Conservation (phyloP, 2,329 filamentous ascomycete genomes). For the Pseudopyrenochaeta lycopersici region DNA sequence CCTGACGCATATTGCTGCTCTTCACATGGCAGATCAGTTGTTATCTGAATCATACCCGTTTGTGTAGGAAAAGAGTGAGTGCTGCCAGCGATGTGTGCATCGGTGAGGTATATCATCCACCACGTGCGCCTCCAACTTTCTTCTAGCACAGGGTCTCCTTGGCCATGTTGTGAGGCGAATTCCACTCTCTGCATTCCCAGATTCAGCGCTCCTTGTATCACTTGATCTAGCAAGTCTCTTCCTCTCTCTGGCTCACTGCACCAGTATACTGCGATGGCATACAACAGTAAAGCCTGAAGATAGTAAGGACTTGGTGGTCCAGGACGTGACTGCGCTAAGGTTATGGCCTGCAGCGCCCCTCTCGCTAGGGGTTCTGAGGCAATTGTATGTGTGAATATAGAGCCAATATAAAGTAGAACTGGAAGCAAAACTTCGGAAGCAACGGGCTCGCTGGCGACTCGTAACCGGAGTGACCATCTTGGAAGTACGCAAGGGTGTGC, state of each 20-base stretch:
- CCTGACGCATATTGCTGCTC: slow-evolving; percentile 68
- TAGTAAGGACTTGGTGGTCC: slow-evolving; percentile 54
- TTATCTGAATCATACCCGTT: slow-evolving; percentile 68
- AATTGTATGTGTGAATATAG: slow-evolving; percentile 57
- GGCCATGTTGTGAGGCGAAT: slow-evolving; percentile 70
- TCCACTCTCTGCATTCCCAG: slow-evolving; percentile 76
- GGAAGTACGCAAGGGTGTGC: slow-evolving; percentile 32
- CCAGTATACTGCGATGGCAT: slow-evolving; percentile 79
- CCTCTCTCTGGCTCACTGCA: slow-evolving; percentile 74
- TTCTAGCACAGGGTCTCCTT: slow-evolving; percentile 71
- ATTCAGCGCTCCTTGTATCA: slow-evolving; percentile 75
- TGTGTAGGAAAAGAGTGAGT: slow-evolving; percentile 71
- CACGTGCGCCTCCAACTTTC: slow-evolving; percentile 87
- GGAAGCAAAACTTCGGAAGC: slow-evolving; percentile 39
- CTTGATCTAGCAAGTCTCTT: slow-evolving; percentile 70
- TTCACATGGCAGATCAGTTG: slow-evolving; percentile 79
- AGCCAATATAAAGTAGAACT: slow-evolving; percentile 62
- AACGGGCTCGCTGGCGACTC: slow-evolving; percentile 6
- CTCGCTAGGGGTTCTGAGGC: slow-evolving; percentile 51
- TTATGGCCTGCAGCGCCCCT: slow-evolving; percentile 17
- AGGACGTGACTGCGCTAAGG: slow-evolving; percentile 6
- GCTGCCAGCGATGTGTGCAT: slow-evolving; percentile 82
- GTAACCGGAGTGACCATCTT: slow-evolving; percentile 16
- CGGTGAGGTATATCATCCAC: slow-evolving; percentile 82
- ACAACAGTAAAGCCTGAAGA: slow-evolving; percentile 78